These are phyloP conservation scores for Chlorokybus atmophyticus DNA, from an alignment of 139 green algal genomes.

Conservation along the genomic window DNA sequence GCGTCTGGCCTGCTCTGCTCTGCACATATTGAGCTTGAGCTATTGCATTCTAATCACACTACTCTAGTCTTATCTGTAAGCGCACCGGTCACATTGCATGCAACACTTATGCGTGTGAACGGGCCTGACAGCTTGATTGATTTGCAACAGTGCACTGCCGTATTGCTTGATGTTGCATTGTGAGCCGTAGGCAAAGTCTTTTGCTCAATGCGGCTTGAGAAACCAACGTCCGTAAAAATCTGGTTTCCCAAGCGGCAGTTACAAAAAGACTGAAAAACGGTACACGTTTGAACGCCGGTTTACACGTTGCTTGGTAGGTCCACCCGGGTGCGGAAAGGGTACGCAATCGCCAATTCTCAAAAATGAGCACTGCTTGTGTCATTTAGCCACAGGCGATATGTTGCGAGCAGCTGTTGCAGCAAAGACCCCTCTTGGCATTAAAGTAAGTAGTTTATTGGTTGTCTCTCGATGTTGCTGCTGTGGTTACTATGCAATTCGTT, in stretches of 20 bases:
- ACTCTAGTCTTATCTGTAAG: too few species aligned
- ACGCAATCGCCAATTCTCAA: constrained; percentile 84
- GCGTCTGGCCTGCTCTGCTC: too few species aligned
- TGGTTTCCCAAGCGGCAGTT: background rate
- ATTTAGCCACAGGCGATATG: constrained; percentile 94
- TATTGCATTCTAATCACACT: too few species aligned
- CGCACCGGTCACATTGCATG: too few species aligned
- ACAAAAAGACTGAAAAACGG: background rate
- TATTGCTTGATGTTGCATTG: too few species aligned
- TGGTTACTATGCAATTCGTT: too few species aligned
- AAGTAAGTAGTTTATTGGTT: too few species aligned
- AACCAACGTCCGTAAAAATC: background rate
- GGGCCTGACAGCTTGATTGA: too few species aligned
- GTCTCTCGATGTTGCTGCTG: too few species aligned
- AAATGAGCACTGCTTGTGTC: constrained; percentile 92
- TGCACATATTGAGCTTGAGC: too few species aligned
- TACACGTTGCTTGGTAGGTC: constrained; percentile 6
- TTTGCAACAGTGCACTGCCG: too few species aligned
- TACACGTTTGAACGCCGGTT: background rate
- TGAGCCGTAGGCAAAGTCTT: background rate
- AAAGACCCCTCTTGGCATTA: constrained; percentile 26
- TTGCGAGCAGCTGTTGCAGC: constrained; percentile 72
- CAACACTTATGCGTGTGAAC: too few species aligned
- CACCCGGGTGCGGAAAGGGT: constrained; percentile 37
- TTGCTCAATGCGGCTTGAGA: background rate